Evolutionary conservation across 2,329 filamentous ascomycete species (phyloP).

Genomic region (Ophiostoma sp.): DNA sequence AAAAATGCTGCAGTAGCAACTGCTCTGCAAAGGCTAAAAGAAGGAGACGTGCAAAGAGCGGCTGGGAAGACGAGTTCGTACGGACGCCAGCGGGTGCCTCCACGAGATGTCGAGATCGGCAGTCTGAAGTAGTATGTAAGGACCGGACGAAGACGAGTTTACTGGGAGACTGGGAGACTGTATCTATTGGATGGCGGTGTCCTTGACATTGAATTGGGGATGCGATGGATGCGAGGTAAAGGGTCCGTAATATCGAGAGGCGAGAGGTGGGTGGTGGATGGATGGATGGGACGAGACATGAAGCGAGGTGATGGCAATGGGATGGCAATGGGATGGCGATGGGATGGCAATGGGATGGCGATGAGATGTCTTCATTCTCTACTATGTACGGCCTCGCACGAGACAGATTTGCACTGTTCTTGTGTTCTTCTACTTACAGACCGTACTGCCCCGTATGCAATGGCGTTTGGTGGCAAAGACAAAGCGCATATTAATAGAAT

Average conservation of each 20-base stretch:
- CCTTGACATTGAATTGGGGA: not conserved
- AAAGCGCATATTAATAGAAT: conserved; percentile 10
- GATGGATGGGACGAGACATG: not conserved
- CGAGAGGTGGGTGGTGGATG: not conserved
- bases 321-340: not conserved
- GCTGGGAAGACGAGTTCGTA: no score
- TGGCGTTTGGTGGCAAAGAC: conserved; percentile 5
- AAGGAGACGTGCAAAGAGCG: not conserved
- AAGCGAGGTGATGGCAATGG: not conserved
- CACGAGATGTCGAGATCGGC: not conserved
- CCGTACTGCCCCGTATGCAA: not conserved
- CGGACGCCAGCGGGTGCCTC: no score
- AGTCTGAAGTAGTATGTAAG: no score
- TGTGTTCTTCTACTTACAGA: not conserved
- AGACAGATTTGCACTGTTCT: no score
- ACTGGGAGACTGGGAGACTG: not conserved
- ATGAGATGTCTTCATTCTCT: not conserved
- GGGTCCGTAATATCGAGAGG: not conserved
- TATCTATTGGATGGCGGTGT: not conserved
- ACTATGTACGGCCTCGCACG: not conserved
- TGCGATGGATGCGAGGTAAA: not conserved
- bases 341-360: not conserved
- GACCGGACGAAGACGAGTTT: no score
- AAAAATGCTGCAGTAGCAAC: no score
- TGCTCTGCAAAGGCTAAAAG: not conserved